Conservation (phyloP, 2,329 filamentous ascomycete genomes). For the Xylariales sp. region DNA sequence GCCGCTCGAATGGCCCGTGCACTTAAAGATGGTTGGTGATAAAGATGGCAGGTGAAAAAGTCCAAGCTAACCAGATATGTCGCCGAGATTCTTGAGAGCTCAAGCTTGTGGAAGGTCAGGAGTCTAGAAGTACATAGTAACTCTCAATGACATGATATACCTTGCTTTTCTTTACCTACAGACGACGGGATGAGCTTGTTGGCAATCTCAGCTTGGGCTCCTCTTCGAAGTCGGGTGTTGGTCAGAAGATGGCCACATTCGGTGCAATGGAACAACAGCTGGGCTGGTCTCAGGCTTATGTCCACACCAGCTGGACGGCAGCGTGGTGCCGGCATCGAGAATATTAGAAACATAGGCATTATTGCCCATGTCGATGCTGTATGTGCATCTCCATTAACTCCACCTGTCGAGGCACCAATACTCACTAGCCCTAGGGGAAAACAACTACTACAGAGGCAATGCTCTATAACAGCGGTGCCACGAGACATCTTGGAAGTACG, state of each 20-base stretch:
- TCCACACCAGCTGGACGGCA: conserved; percentile 17
- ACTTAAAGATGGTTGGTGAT: no score
- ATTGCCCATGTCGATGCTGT: conserved; percentile 97
- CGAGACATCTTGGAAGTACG: conserved; percentile 72
- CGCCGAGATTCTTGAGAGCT: no score
- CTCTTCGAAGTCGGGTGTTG: conserved; percentile 17
- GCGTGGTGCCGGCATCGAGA: conserved; percentile 40
- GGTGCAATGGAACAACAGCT: conserved; percentile 10
- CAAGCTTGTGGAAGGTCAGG: no score
- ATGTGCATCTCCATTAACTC: conserved; percentile 22
- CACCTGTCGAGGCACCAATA: background rate
- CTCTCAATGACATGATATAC: background rate
- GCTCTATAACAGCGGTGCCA: conserved; percentile 94
- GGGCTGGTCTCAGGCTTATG: conserved; percentile 11
- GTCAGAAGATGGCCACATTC: conserved; percentile 13
- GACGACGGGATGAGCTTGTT: conserved; percentile 23
- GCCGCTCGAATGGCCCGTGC: no score
- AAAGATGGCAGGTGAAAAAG: no score
- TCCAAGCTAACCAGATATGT: no score
- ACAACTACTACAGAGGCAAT: conserved; percentile 98
- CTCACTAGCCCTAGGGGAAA: conserved; percentile 59
- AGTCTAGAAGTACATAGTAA: no score
- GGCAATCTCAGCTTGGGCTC: conserved; percentile 19
- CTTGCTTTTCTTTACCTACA: no score
- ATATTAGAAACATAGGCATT: conserved; percentile 92